Base-by-base conservation (phyloP, 2,329 filamentous ascomycete species). In the Diplodia intermedia region DNA sequence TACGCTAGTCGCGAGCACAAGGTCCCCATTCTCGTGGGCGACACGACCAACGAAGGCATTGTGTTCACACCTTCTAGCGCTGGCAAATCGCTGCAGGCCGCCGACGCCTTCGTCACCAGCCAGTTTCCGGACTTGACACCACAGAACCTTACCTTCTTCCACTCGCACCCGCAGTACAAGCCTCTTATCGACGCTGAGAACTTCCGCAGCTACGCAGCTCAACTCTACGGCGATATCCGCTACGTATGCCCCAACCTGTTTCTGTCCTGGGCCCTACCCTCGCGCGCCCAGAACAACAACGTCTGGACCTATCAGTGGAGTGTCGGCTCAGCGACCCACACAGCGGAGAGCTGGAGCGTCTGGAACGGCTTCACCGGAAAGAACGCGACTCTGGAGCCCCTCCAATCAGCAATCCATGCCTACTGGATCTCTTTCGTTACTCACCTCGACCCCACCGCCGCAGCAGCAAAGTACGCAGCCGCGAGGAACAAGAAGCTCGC, bases 291-390 rank as follows among this genome's bases (percentile, higher is more conserved):
- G 1, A 73, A 73, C 23, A 71, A 74, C 5, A 73, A 71, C 1
- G 78, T 79, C 7, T 85, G 82, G 80, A 80, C 81, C 54, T 85
- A 85, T 70, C 77, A 82, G 0, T 85, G 81, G 77, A 82, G 85
- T 54, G 81, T 85, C 1, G 79, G 76, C 14, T 74, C 78, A 14
- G 75, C 78, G 0, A 72, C 75, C 2, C 76, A 81, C 54, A 75
- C 82, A 1, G 76, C 75, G 1, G 81, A 81, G 70, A 71, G 77
- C 0, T 68, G 73, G 0, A 75, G 79, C 1, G 77, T 83, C 20
- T 82, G 80, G 73, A 76, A 77, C 23, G 75, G 78, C 4, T 40
- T 52, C 53, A 79, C 75, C 4, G 68, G 71, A 18, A 73, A 74
- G 23, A 73, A 76, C 0, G 18, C 29, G 9, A 61, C 50, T 29